Percentiles rank a stretch among this genome's conserved stretches.
phyloP scores from a whole-genome alignment of 1,284 basidiomycete genomes.

The Puccinia hordei region DNA sequence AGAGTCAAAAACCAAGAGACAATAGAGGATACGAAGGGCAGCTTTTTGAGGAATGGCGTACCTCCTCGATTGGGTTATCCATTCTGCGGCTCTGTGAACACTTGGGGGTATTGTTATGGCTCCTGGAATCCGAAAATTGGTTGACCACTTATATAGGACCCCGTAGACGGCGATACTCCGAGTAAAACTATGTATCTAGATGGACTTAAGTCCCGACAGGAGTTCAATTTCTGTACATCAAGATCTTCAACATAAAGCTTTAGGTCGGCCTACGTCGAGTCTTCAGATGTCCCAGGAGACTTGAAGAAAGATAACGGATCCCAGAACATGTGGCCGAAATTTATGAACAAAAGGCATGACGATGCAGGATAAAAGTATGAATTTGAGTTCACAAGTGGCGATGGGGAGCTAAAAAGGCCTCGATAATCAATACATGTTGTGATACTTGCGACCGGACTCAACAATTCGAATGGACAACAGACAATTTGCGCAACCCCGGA shows the following conservation, averaged over 20 bases:
- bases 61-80: conserved; percentile 13
- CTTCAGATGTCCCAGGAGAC: too few relatives aligned
- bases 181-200: neutral
- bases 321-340: too few relatives aligned
- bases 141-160: too few relatives aligned
- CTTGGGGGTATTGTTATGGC: neutral
- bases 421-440: neutral
- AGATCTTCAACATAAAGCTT: neutral
- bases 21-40: neutral
- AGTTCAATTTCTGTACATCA: neutral
- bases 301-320: too few relatives aligned
- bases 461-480: too few relatives aligned
- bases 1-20: neutral
- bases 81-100: neutral
- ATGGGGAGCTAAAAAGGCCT: too few relatives aligned
- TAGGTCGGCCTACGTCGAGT: too few relatives aligned
- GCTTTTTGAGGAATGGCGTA: neutral
- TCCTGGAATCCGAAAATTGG: too few relatives aligned
- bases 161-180: neutral
- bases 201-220: neutral
- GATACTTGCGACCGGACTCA: neutral
- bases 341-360: too few relatives aligned
- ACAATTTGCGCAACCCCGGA: too few relatives aligned
- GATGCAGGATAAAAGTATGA: too few relatives aligned
- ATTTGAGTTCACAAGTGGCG: too few relatives aligned